A percentile compares a stretch with the other conserved stretches of the same genome.
phyloP scores from a whole-genome alignment of 306 rosid species.

The Dryas drummondii region DNA sequence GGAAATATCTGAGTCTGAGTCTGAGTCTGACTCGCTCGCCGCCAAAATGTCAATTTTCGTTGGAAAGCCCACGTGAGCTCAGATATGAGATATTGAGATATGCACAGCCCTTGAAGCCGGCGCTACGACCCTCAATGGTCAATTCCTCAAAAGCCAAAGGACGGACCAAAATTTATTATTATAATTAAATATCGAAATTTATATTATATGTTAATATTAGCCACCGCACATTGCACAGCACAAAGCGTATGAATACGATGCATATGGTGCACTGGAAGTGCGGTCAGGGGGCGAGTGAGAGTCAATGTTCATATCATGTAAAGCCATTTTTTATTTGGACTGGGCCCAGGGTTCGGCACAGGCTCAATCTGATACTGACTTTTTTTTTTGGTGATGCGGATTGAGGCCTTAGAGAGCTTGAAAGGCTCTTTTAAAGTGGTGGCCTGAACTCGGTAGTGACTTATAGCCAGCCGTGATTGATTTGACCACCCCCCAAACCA shows the following conservation, averaged over 20 bases:
- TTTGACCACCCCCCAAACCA: neutral
- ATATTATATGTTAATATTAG: neutral
- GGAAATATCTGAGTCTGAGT: neutral
- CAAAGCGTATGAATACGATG: neutral
- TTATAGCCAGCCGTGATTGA: neutral
- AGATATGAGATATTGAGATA: conserved; percentile 8
- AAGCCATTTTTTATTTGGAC: neutral
- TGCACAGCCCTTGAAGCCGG: conserved; percentile 19
- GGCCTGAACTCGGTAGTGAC: neutral
- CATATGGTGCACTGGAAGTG: neutral
- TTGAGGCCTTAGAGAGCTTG: neutral
- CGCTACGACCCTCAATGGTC: neutral
- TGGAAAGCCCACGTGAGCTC: conserved; percentile 18
- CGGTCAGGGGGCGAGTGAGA: conserved; percentile 7
- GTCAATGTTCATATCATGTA: neutral
- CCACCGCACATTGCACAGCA: neutral
- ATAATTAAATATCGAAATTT: no score
- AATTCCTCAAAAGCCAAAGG: neutral
- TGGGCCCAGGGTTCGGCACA: no score
- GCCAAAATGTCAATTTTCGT: neutral
- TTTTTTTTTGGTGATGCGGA: no score
- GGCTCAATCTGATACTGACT: no score
- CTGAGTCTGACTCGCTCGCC: neutral
- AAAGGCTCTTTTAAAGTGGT: neutral
- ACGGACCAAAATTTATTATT: conserved; percentile 4